Evolutionary conservation across 345 rosid species (phyloP).

Genomic region (Citrus trifoliata): DNA sequence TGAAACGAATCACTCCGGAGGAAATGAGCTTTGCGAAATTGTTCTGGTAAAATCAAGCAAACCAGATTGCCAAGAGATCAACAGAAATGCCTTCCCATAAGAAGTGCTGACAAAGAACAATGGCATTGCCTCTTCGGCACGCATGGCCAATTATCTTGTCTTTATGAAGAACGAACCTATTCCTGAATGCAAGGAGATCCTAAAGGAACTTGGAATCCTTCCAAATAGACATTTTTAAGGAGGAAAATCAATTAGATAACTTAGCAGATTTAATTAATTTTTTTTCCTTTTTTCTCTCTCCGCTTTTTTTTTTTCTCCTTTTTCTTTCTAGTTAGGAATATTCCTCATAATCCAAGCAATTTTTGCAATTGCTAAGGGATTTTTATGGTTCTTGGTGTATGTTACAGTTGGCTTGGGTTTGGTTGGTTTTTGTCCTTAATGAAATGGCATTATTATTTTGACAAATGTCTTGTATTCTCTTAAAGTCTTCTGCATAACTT

Average conservation of each 20-base stretch:
- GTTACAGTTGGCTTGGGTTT: background rate
- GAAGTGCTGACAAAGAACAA: constrained; percentile 46
- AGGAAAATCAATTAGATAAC: background rate
- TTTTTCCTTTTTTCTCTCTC: background rate
- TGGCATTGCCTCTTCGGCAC: constrained; percentile 18
- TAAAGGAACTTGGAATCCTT: constrained; percentile 57
- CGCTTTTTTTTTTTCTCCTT: too few relatives aligned
- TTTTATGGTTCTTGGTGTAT: background rate
- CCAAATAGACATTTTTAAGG: constrained; percentile 20
- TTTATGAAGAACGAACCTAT: constrained; percentile 48
- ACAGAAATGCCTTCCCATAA: constrained; percentile 27
- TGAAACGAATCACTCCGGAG: constrained; percentile 39
- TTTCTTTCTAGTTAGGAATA: too few relatives aligned
- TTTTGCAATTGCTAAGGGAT: background rate
- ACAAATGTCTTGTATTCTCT: background rate
- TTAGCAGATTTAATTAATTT: too few relatives aligned
- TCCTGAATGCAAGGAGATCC: constrained; percentile 40
- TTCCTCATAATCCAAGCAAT: background rate
- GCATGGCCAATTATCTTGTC: constrained; percentile 24
- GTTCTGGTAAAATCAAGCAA: constrained; percentile 39
- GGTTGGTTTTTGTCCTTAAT: background rate
- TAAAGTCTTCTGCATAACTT: background rate
- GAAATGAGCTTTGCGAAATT: constrained; percentile 65
- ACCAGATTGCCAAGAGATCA: constrained; percentile 44
- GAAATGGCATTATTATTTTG: background rate